Evolutionary conservation across 176 grass and related monocot species (phyloP).

Genomic region (Poa pratensis): DNA sequence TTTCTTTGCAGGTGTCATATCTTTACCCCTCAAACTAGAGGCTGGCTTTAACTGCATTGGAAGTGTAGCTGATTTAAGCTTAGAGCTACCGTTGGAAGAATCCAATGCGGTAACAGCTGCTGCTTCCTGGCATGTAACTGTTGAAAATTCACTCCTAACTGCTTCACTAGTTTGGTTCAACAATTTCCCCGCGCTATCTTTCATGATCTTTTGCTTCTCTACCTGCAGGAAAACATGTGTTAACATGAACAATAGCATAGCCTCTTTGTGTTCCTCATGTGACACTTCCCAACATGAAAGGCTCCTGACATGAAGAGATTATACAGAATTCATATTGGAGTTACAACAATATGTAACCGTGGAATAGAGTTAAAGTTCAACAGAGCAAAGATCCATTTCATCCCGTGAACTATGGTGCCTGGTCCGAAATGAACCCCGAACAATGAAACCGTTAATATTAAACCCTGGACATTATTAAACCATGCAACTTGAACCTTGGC

Average conservation of each 20-base stretch:
- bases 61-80: conserved; percentile 39
- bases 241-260: conserved; percentile 21
- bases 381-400: neutral
- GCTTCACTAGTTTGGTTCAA: conserved; percentile 44
- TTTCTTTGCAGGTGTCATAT: conserved; percentile 55
- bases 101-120: conserved; percentile 14
- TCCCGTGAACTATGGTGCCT: neutral
- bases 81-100: conserved; percentile 43
- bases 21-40: conserved; percentile 44
- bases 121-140: conserved; percentile 47
- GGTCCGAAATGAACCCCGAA: neutral
- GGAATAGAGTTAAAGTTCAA: neutral
- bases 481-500: conserved; percentile 1
- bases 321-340: conserved; percentile 5
- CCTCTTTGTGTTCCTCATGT: conserved; percentile 27
- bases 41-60: conserved; percentile 39
- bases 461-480: neutral
- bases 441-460: conserved; percentile 8
- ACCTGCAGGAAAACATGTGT: conserved; percentile 59
- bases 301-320: neutral
- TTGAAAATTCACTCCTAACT: conserved; percentile 29
- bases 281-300: conserved; percentile 27
- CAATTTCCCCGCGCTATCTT: conserved; percentile 61
- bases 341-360: neutral
- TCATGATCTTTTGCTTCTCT: conserved; percentile 83